Base-by-base conservation (phyloP, 371 early-diverging fungal genomes). In the Apophysomyces trapeziformis region DNA sequence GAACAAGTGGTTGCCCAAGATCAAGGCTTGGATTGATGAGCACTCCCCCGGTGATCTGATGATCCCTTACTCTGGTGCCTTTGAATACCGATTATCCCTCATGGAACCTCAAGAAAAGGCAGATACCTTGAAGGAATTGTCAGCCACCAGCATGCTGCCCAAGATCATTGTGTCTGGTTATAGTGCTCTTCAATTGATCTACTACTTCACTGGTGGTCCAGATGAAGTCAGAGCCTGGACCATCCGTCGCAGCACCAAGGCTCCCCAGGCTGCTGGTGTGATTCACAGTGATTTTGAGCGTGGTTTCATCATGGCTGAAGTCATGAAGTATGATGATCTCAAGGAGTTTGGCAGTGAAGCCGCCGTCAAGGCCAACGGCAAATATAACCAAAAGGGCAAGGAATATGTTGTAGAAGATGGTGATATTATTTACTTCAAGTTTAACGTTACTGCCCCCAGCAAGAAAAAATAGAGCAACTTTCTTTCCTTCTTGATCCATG, bases 231-330 rank as follows among this genome's bases (percentile, higher is more conserved):
- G 97, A 65, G 92, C 96, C 12, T 98, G 98, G 98, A 98, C 98
- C 35, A 90, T 96, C 63, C 87, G 97, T 65, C 92, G 91, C 69
- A 84, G 85, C n/a, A 93, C 93, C 7, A 94, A 93, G 77, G 98
- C 98, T 36, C 98, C 99, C 32, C 92, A 96, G 63, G 99, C 99
- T 36, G 99, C 99, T 14, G 94, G 96, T 66, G 95, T 95, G 35
- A 86, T 87, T 68, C 82, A 81, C 84, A 89, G 93, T 37, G 99
- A 99, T 73, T 99, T 99, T 76, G 97, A 96, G 73, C 84, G 90
- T 71, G 93, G 98, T 66, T 99, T 99, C 74, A 96, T 99, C 72
- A 93, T 95, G 90, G 99, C 97, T 38, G 99, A 99, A 87, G 91
- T 98, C 18, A 95, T 95, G 92, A 85, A 87, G 65, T 98, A 86